Conservation (phyloP, 257 asterid genomes). For the Przewalskia tangutica region DNA sequence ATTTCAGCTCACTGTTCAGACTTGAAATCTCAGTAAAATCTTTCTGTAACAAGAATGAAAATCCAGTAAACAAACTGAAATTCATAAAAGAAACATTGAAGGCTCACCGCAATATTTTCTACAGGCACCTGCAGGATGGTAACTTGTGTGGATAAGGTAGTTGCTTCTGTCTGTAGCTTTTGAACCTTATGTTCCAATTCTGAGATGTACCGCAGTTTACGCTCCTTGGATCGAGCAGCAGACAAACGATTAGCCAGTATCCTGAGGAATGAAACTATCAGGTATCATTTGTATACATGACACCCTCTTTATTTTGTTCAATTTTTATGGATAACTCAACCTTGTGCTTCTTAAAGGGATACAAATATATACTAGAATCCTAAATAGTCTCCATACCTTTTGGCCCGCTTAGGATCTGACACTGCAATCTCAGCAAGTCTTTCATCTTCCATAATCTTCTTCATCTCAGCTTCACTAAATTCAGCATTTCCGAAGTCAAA, state of each 20-base stretch:
- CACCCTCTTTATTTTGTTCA: neutral
- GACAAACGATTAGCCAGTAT: constrained; percentile 89
- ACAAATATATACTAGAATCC: neutral
- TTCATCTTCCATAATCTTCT: constrained; percentile 76
- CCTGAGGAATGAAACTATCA: constrained; percentile 26
- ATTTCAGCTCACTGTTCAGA: constrained; percentile 77
- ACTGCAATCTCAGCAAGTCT: constrained; percentile 71
- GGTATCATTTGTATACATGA: neutral
- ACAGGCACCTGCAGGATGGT: constrained; percentile 56
- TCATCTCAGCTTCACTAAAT: constrained; percentile 65
- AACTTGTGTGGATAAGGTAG: constrained; percentile 63
- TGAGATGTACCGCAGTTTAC: constrained; percentile 74
- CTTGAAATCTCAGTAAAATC: constrained; percentile 40
- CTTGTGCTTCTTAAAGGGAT: neutral
- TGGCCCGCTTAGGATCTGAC: constrained; percentile 81
- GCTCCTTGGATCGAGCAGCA: constrained; percentile 96
- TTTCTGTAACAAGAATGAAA: constrained; percentile 39
- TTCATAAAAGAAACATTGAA: neutral
- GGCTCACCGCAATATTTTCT: neutral
- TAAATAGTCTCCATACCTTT: constrained; percentile 36
- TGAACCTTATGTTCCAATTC: constrained; percentile 90
- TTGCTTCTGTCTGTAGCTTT: constrained; percentile 69
- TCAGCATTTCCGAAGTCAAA: constrained; percentile 64
- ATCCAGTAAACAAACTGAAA: neutral
- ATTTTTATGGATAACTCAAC: neutral